These are phyloP conservation scores for Lactarius hengduanensis DNA, from an alignment of 768 basidiomycete genomes.

Conservation along the genomic window DNA sequence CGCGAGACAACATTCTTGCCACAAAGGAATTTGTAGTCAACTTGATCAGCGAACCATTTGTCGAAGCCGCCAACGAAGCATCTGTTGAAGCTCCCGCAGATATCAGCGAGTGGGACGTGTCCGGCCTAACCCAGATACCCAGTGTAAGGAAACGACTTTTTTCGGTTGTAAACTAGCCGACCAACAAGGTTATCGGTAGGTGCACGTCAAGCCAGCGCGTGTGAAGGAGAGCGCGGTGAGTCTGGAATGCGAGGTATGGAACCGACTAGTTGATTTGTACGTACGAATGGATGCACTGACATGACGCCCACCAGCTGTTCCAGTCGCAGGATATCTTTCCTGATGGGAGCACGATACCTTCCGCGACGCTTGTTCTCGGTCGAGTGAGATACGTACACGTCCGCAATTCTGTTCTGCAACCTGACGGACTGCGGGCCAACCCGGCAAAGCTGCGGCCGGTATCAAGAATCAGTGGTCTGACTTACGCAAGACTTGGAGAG, in stretches of 20 bases:
- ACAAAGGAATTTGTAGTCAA: conserved; percentile 71
- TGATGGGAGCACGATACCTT: conserved; percentile 38
- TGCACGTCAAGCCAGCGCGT: conserved; percentile 48
- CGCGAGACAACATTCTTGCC: conserved; percentile 59
- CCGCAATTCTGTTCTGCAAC: conserved; percentile 46
- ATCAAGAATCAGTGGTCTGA: conserved; percentile 54
- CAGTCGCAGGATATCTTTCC: conserved; percentile 49
- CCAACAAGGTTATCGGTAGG: conserved; percentile 36
- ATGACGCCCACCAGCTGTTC: conserved; percentile 43
- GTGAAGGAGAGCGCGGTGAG: conserved; percentile 58
- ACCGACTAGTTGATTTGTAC: background rate
- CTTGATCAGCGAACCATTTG: conserved; percentile 66
- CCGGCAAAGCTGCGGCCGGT: conserved; percentile 48
- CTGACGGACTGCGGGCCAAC: conserved; percentile 45
- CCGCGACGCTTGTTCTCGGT: conserved; percentile 51
- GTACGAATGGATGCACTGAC: conserved; percentile 21
- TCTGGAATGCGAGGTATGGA: conserved; percentile 59
- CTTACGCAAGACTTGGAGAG: conserved; percentile 49
- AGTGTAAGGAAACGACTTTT: conserved; percentile 44
- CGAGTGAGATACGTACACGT: conserved; percentile 55
- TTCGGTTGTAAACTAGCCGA: conserved; percentile 7
- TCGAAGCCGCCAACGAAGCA: conserved; percentile 55
- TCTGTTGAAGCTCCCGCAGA: conserved; percentile 54
- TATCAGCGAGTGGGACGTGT: conserved; percentile 58
- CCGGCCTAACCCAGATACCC: conserved; percentile 52